These are phyloP conservation scores for Spergularia marina DNA, from an alignment of 148 eudicot species.

Conservation along the genomic window DNA sequence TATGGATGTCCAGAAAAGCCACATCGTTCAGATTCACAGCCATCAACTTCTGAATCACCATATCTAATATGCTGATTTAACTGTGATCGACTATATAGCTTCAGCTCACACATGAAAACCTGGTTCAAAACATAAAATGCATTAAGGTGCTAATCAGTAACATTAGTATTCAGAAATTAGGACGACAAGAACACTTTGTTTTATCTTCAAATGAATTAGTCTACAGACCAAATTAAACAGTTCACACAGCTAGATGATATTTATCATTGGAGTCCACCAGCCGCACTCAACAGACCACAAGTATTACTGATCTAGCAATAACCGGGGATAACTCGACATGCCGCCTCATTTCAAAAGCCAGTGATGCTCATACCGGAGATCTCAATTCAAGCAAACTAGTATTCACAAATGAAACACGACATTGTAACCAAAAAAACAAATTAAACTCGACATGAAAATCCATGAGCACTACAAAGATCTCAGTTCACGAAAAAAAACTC, in stretches of 20 bases:
- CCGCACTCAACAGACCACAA: neutral
- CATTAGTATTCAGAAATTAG: neutral
- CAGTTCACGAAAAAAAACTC: neutral
- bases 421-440: neutral
- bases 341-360: neutral
- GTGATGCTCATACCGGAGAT: neutral
- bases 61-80: slow-evolving; percentile 63
- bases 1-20: slow-evolving; percentile 87
- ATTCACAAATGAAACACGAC: neutral
- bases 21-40: slow-evolving; percentile 87
- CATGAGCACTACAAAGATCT: neutral
- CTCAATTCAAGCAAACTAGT: neutral
- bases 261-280: neutral
- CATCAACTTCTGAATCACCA: slow-evolving; percentile 85
- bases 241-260: neutral
- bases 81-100: slow-evolving; percentile 74
- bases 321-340: neutral
- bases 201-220: neutral
- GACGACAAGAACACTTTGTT: neutral
- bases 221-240: neutral
- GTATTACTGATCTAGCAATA: neutral
- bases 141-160: neutral
- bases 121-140: slow-evolving; percentile 32
- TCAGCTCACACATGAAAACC: slow-evolving; percentile 90
- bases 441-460: neutral